Conservation (phyloP, 148 eudicot species). For the Nepenthes gracilis region DNA sequence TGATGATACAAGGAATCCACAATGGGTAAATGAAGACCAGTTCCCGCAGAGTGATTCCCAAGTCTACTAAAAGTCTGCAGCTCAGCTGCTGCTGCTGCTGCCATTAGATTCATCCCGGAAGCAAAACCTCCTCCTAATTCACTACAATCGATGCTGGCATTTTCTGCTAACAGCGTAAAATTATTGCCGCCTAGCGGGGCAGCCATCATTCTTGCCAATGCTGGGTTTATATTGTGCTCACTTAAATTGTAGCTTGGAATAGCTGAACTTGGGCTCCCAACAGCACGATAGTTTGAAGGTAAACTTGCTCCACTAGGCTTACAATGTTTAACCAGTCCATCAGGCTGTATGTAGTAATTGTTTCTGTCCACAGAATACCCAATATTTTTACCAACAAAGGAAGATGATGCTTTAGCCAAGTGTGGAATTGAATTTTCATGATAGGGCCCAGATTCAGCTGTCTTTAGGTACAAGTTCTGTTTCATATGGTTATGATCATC, state of each 20-base stretch:
- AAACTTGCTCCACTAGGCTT: constrained; percentile 39
- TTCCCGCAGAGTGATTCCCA: constrained; percentile 33
- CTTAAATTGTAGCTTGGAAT: constrained; percentile 47
- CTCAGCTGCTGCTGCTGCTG: constrained; percentile 52
- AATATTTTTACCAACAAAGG: constrained; percentile 22
- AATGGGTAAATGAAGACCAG: constrained; percentile 26
- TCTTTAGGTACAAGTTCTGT: constrained; percentile 17
- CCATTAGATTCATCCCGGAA: constrained; percentile 47
- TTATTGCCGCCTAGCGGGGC: constrained; percentile 44
- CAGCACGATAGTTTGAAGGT: constrained; percentile 45
- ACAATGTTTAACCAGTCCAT: constrained; percentile 39
- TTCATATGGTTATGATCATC: constrained; percentile 28
- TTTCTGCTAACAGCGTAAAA: constrained; percentile 48
- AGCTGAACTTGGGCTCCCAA: constrained; percentile 69
- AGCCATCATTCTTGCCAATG: constrained; percentile 51
- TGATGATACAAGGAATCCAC: constrained; percentile 63
- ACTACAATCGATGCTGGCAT: constrained; percentile 50
- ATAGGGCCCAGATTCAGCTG: constrained; percentile 19
- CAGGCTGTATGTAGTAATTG: constrained; percentile 24
- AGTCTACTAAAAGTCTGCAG: constrained; percentile 40
- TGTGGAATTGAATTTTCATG: constrained; percentile 27
- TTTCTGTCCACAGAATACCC: constrained; percentile 25
- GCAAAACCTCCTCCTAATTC: constrained; percentile 33
- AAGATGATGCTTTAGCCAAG: constrained; percentile 35
- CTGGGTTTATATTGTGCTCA: constrained; percentile 51